phyloP scores from a whole-genome alignment of 768 basidiomycete species.

The Lactarius tabidus region DNA sequence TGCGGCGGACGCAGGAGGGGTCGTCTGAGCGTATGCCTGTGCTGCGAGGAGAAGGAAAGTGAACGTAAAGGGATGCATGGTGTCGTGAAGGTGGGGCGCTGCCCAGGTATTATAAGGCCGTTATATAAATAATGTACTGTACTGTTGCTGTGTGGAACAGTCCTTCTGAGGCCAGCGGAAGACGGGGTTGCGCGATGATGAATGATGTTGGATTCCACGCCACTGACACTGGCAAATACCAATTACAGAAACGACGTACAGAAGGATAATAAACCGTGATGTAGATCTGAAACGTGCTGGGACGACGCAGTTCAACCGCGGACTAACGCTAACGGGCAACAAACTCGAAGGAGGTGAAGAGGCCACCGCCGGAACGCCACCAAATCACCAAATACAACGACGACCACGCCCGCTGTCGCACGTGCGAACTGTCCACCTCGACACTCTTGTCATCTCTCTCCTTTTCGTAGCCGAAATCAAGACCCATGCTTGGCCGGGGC shows the following conservation, averaged over 20 bases:
- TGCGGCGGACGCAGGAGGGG: conserved; percentile 35
- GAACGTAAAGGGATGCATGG: neutral
- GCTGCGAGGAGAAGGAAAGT: conserved; percentile 10
- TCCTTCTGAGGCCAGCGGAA: too few species aligned
- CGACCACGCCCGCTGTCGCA: neutral
- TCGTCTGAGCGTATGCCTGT: conserved; percentile 3
- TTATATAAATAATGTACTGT: neutral
- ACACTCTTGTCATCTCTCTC: neutral
- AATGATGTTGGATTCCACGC: too few species aligned
- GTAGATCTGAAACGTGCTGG: neutral
- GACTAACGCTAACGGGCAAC: neutral
- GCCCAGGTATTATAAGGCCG: neutral
- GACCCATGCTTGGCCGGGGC: conserved; percentile 20
- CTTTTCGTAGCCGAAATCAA: neutral
- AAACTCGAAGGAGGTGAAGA: neutral
- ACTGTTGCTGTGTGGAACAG: neutral
- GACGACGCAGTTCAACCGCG: neutral
- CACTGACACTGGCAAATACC: too few species aligned
- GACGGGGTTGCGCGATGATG: too few species aligned
- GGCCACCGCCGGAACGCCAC: neutral
- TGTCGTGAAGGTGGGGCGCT: neutral
- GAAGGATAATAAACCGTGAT: neutral
- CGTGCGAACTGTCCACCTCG: neutral
- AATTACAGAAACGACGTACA: too few species aligned
- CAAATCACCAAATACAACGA: neutral